phyloP scores from a whole-genome alignment of 768 basidiomycete species.

The Crassisporium funariophilum region DNA sequence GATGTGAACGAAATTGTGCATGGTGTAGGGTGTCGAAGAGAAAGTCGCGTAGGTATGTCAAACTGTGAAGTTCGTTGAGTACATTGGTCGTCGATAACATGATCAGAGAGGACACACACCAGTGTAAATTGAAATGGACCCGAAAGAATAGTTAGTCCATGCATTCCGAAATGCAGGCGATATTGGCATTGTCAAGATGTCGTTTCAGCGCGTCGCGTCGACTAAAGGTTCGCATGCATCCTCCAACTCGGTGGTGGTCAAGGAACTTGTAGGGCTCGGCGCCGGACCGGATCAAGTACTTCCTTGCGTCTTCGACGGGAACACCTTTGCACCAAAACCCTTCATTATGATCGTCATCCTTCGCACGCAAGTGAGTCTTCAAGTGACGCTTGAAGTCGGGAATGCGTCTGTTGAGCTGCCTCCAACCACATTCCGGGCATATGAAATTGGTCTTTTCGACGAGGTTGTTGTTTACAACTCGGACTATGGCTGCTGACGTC shows the following conservation, averaged over 20 bases:
- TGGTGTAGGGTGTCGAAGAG: no score
- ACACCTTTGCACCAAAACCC: conserved; percentile 45
- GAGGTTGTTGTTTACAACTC: conserved; percentile 17
- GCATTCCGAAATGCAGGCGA: conserved; percentile 24
- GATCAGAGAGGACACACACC: neutral
- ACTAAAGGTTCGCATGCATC: conserved; percentile 44
- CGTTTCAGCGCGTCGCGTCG: conserved; percentile 48
- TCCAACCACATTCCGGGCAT: conserved; percentile 51
- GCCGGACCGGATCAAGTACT: conserved; percentile 16
- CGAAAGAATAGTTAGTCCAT: neutral
- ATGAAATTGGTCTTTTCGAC: conserved; percentile 30
- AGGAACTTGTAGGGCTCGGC: conserved; percentile 28
- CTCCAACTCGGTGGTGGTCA: conserved; percentile 39
- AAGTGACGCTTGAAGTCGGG: conserved; percentile 66
- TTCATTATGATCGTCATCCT: conserved; percentile 35
- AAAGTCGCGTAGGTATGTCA: no score
- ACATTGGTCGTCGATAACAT: no score
- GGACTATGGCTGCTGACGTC: conserved; percentile 20
- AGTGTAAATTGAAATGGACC: neutral
- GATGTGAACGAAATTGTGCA: no score
- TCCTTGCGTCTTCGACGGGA: conserved; percentile 18
- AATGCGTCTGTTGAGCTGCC: conserved; percentile 49
- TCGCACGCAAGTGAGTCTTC: conserved; percentile 53
- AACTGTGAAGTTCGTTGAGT: no score
- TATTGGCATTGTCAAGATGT: conserved; percentile 40